Conservation (phyloP, 768 basidiomycete genomes). For the Suillus paluster region DNA sequence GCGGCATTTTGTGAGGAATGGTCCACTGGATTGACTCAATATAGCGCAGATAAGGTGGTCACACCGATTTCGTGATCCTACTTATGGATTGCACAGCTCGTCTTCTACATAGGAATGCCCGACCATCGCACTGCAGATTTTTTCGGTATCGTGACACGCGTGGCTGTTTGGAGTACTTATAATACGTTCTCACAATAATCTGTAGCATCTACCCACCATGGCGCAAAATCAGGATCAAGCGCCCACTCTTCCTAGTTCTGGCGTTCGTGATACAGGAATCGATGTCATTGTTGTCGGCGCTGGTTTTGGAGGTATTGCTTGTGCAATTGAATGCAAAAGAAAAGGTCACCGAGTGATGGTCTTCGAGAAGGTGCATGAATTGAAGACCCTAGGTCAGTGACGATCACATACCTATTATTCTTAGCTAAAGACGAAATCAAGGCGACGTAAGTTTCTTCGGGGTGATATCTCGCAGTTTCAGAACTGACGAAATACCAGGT, state of each 20-base stretch:
- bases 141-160: background rate
- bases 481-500: constrained; percentile 14
- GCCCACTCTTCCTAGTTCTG: background rate
- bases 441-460: constrained; percentile 15
- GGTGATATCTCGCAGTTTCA: background rate
- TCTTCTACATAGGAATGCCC: background rate
- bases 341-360: constrained; percentile 26
- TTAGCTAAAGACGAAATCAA: constrained; percentile 17
- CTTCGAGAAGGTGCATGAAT: constrained; percentile 23
- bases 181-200: background rate
- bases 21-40: too few species aligned
- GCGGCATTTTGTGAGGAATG: too few species aligned
- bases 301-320: constrained; percentile 32
- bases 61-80: too few species aligned
- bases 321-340: constrained; percentile 31
- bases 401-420: background rate
- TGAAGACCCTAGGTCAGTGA: constrained; percentile 19
- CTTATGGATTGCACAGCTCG: too few species aligned
- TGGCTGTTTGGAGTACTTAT: background rate
- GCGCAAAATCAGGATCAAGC: background rate
- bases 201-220: background rate
- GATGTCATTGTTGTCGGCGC: constrained; percentile 27
- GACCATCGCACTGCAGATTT: background rate
- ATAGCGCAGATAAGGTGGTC: too few species aligned
- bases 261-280: constrained; percentile 13